These are phyloP conservation scores for Simmondsia chinensis DNA, from an alignment of 148 eudicot species.

Conservation along the genomic window DNA sequence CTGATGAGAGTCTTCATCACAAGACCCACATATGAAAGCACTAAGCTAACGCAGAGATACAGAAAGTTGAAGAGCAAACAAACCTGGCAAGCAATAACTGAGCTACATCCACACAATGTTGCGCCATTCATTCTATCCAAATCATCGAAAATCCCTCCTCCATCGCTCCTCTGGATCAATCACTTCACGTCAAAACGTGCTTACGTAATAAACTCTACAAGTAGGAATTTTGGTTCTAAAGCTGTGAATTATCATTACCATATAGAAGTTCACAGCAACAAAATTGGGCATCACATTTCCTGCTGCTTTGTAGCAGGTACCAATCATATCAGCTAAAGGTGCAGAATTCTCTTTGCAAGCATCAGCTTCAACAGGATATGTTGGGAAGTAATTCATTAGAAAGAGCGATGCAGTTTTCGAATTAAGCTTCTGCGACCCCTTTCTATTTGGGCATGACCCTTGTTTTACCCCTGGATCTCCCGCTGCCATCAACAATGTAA, in stretches of 20 bases:
- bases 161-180: slow-evolving; percentile 86
- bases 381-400: slow-evolving; percentile 82
- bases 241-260: slow-evolving; percentile 40
- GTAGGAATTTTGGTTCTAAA: background rate
- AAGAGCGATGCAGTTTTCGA: slow-evolving; percentile 70
- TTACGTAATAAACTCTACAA: background rate
- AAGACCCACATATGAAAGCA: background rate
- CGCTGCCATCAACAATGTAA: slow-evolving; percentile 67
- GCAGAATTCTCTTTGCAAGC: slow-evolving; percentile 88
- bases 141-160: slow-evolving; percentile 78
- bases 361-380: slow-evolving; percentile 61
- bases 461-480: slow-evolving; percentile 81
- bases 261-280: slow-evolving; percentile 89
- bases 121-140: slow-evolving; percentile 85
- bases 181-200: slow-evolving; percentile 7
- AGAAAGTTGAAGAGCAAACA: slow-evolving; percentile 14
- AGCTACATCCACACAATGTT: slow-evolving; percentile 74
- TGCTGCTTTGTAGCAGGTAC: slow-evolving; percentile 68
- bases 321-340: slow-evolving; percentile 70
- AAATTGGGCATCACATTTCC: slow-evolving; percentile 82
- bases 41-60: background rate
- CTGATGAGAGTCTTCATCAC: background rate
- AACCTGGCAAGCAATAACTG: slow-evolving; percentile 90
- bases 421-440: slow-evolving; percentile 67
- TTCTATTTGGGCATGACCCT: slow-evolving; percentile 82